Percentiles rank a stretch among this genome's conserved stretches.
These are phyloP conservation scores for Ambrosia hybrid DNA, from an alignment of 140 eudicot species.

Conservation along the genomic window DNA sequence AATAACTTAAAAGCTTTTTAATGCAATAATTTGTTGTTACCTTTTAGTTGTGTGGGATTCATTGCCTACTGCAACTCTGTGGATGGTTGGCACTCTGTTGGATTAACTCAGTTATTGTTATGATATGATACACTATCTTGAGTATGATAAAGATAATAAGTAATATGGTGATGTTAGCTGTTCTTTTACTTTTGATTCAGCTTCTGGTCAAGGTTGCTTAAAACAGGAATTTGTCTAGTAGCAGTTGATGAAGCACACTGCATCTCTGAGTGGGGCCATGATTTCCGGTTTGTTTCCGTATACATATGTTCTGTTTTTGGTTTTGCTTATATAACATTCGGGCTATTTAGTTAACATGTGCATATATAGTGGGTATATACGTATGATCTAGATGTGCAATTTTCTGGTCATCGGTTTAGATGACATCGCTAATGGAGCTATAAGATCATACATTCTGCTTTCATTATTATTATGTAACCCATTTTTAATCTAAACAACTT, in stretches of 20 bases:
- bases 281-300: slow-evolving; percentile 63
- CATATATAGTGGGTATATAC: not conserved
- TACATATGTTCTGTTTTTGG: slow-evolving; percentile 13
- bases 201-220: slow-evolving; percentile 74
- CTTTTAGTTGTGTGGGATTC: too few relatives aligned
- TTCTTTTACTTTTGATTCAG: slow-evolving; percentile 43
- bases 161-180: slow-evolving; percentile 11
- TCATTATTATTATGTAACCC: not conserved
- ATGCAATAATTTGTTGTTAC: too few relatives aligned
- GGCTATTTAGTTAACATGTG: not conserved
- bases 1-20: too few relatives aligned
- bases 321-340: not conserved
- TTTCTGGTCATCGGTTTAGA: too few relatives aligned
- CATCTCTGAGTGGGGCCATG: slow-evolving; percentile 98
- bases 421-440: too few relatives aligned
- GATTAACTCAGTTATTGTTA: not conserved
- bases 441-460: not conserved
- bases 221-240: slow-evolving; percentile 71
- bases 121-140: slow-evolving; percentile 5
- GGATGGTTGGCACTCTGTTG: too few relatives aligned
- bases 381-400: too few relatives aligned
- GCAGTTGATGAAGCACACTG: slow-evolving; percentile 99
- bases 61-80: too few relatives aligned
- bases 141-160: not conserved
- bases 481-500: not conserved